These are phyloP conservation scores for Populus tremula DNA, from an alignment of 345 rosid genomes.

Conservation along the genomic window DNA sequence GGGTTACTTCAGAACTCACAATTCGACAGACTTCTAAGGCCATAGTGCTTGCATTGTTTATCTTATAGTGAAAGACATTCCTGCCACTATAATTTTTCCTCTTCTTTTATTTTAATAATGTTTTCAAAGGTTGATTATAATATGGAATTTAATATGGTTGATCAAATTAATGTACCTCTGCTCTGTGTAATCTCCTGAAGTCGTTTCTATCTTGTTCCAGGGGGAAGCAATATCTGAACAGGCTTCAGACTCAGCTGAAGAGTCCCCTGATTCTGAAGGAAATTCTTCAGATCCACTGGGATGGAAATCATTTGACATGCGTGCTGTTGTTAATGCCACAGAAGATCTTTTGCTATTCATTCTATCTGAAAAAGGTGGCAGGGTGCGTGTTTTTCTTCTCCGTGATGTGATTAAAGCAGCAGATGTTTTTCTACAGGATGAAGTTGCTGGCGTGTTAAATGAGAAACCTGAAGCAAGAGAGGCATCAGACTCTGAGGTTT, in stretches of 20 bases:
- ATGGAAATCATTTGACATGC: constrained; percentile 85
- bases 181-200: no score
- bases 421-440: constrained; percentile 56
- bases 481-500: constrained; percentile 41
- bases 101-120: no score
- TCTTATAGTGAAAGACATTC: neutral
- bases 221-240: constrained; percentile 90
- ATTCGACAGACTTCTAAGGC: neutral
- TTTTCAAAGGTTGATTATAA: neutral
- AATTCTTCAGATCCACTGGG: constrained; percentile 35
- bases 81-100: no score
- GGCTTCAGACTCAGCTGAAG: constrained; percentile 50
- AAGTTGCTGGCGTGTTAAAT: constrained; percentile 36
- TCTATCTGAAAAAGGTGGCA: constrained; percentile 71
- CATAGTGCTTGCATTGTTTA: neutral
- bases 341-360: constrained; percentile 85
- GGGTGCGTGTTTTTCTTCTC: constrained; percentile 75
- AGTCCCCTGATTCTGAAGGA: constrained; percentile 27
- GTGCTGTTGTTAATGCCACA: constrained; percentile 80
- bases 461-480: constrained; percentile 23
- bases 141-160: neutral
- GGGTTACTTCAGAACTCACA: constrained; percentile 15
- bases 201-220: constrained; percentile 36
- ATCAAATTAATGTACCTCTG: neutral
- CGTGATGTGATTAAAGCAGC: constrained; percentile 67